Evolutionary conservation across 225 moss, liverwort and hornwort species (phyloP), one percentile per base, ranked within the genome.

Genomic region (Marchantia paleacea): DNA sequence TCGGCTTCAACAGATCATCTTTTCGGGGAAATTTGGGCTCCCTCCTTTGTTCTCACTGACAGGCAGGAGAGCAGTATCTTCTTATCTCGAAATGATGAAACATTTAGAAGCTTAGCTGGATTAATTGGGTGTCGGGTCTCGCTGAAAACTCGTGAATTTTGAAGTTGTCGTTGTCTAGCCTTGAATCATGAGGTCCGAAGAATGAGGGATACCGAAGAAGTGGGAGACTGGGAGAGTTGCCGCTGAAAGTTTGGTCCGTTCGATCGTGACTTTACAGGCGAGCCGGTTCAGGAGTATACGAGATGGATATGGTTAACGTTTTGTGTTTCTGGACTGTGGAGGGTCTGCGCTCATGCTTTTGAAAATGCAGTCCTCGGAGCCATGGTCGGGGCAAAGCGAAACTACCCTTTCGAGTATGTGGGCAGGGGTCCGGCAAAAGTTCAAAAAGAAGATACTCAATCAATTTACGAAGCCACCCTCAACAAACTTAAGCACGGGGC

Each of bases 321-420:
- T 2, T 39, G 39, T 39, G 39, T 39, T 2, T 39, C 39, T 39
- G 39, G 39, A 39, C 39, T 39, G 39, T 39, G 39, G 39, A 39
- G 5, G 5, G 39, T 39, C 39, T 5, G 39, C 39, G 39, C 39
- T 39, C 39, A 39, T 39, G 39, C 39, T 39, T 39, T 39, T 39
- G 39, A 39, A 39, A 39, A 39, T 39, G 39, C 39, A 39, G 39
- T 58, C 58, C 20, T 58, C 58, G 55, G 25, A 52, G 55, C 52
- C 52, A 83, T 81, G 86, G 69, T 62, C 39, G 78, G 83, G 49
- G 81, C 84, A 7, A 87, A 87, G 84, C 87, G 87, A 69, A 57
- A 70, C 3, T 80, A 62, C 66, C 72, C 84, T 58, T 77, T 67
- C 55, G 84, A 55, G 55, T 39, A 55, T 61, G 76, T 72, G 72